phyloP scores from a whole-genome alignment of 768 basidiomycete species.

The Lentinus brumalis region DNA sequence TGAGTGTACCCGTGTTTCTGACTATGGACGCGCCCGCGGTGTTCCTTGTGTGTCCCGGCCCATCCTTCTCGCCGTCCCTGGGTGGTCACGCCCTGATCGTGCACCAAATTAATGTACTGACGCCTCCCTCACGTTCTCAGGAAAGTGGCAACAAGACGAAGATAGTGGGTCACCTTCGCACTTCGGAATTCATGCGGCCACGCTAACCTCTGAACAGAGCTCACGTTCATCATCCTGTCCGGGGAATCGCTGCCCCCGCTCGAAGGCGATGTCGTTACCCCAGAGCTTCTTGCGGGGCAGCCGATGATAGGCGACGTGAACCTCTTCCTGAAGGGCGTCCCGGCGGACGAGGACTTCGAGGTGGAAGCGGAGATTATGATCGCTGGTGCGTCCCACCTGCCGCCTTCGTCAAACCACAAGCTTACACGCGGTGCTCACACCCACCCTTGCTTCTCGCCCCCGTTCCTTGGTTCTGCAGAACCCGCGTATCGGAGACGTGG shows the following conservation, averaged over 20 bases:
- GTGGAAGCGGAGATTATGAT: slow-evolving; percentile 94
- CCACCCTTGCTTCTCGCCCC: background rate
- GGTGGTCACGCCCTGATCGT: background rate
- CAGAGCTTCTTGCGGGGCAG: slow-evolving; percentile 36
- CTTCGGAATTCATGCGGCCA: background rate
- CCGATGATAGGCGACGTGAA: slow-evolving; percentile 94
- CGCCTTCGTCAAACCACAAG: background rate
- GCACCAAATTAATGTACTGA: background rate
- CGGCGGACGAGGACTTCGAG: slow-evolving; percentile 46
- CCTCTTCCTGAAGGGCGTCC: slow-evolving; percentile 71
- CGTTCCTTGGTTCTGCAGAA: slow-evolving; percentile 45
- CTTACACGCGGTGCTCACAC: background rate
- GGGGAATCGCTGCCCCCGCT: slow-evolving; percentile 26
- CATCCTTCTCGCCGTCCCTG: background rate
- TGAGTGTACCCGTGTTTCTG: slow-evolving; percentile 34
- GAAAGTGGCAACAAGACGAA: slow-evolving; percentile 82
- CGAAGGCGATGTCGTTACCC: slow-evolving; percentile 12
- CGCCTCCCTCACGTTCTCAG: slow-evolving; percentile 39
- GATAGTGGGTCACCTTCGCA: slow-evolving; percentile 57
- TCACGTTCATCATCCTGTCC: slow-evolving; percentile 88
- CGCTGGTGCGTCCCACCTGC: slow-evolving; percentile 52
- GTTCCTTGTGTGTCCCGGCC: background rate
- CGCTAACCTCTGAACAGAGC: slow-evolving; percentile 43
- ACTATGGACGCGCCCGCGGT: background rate
- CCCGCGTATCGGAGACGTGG: slow-evolving; percentile 69